These are phyloP conservation scores for Boletus rubescentipes DNA, from an alignment of 768 basidiomycete genomes.

Conservation along the genomic window DNA sequence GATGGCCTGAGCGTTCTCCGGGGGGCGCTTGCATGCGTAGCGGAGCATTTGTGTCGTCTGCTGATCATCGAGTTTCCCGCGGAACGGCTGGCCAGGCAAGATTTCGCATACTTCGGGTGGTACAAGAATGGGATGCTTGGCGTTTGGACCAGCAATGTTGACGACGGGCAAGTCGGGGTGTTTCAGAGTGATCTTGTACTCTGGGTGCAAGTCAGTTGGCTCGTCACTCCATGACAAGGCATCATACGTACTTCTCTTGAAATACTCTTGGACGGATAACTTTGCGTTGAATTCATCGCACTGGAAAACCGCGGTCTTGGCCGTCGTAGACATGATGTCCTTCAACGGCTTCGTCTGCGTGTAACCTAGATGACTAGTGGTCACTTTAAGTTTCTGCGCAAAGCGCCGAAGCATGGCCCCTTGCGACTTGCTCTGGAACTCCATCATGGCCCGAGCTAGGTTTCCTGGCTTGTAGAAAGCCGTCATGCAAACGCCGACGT, in stretches of 20 bases:
- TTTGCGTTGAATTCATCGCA: slow-evolving; percentile 52
- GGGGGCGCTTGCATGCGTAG: slow-evolving; percentile 63
- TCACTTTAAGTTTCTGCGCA: slow-evolving; percentile 55
- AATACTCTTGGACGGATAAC: slow-evolving; percentile 64
- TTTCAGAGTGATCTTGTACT: slow-evolving; percentile 54
- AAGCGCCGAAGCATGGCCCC: slow-evolving; percentile 49
- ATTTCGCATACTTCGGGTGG: slow-evolving; percentile 77
- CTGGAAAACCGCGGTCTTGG: slow-evolving; percentile 51
- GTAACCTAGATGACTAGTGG: slow-evolving; percentile 55
- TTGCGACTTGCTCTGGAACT: slow-evolving; percentile 42
- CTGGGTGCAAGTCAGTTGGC: slow-evolving; percentile 35
- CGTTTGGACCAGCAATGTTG: slow-evolving; percentile 44
- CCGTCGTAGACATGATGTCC: slow-evolving; percentile 37
- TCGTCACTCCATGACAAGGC: background rate
- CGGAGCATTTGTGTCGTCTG: slow-evolving; percentile 73
- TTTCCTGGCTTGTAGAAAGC: slow-evolving; percentile 60
- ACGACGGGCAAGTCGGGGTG: slow-evolving; percentile 55
- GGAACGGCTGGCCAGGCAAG: slow-evolving; percentile 54
- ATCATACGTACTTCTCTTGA: slow-evolving; percentile 50
- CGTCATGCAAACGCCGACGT: slow-evolving; percentile 54
- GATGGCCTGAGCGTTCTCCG: slow-evolving; percentile 57
- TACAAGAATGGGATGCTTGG: slow-evolving; percentile 39
- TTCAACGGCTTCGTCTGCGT: slow-evolving; percentile 48
- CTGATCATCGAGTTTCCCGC: slow-evolving; percentile 55
- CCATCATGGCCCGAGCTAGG: slow-evolving; percentile 55